A percentile compares a stretch with the other conserved stretches of the same genome.
phyloP scores from a whole-genome alignment of 306 rosid species.

The Vigna unguiculata region DNA sequence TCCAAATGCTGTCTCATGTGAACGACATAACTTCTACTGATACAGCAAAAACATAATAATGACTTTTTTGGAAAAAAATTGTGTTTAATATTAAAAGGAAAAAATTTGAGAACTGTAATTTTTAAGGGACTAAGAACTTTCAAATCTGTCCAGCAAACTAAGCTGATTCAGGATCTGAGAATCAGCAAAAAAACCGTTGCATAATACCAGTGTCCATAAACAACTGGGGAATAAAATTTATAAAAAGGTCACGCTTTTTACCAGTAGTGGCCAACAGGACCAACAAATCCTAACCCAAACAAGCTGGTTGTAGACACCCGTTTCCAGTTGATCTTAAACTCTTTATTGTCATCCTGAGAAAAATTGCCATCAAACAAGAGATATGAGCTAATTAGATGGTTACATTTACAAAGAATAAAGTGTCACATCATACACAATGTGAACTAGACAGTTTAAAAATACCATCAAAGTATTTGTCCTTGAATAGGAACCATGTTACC shows the following conservation, averaged over 20 bases:
- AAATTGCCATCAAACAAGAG: constrained; percentile 37
- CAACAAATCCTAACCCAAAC: constrained; percentile 69
- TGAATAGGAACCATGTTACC: not conserved
- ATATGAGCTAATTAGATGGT: constrained; percentile 16
- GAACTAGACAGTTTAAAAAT: constrained; percentile 23
- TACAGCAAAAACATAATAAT: not conserved
- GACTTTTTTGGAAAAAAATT: not conserved
- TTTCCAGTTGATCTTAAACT: constrained; percentile 65
- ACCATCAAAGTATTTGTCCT: not conserved
- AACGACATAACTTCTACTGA: constrained; percentile 13
- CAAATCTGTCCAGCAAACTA: constrained; percentile 11
- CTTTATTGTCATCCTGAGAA: constrained; percentile 51
- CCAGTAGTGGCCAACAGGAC: constrained; percentile 76
- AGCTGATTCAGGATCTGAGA: constrained; percentile 22
- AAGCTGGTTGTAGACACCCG: constrained; percentile 65
- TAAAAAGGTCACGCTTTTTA: constrained; percentile 43
- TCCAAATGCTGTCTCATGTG: constrained; percentile 18
- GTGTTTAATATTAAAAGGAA: not conserved
- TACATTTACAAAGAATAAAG: constrained; percentile 18
- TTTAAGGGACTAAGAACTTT: constrained; percentile 30
- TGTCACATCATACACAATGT: constrained; percentile 13
- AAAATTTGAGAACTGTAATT: not conserved
- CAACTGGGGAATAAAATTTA: constrained; percentile 20
- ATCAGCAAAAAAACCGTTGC: constrained; percentile 21
- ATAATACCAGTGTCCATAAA: constrained; percentile 33